phyloP scores from a whole-genome alignment of 139 green algal species.

The Chlorella sp. region DNA sequence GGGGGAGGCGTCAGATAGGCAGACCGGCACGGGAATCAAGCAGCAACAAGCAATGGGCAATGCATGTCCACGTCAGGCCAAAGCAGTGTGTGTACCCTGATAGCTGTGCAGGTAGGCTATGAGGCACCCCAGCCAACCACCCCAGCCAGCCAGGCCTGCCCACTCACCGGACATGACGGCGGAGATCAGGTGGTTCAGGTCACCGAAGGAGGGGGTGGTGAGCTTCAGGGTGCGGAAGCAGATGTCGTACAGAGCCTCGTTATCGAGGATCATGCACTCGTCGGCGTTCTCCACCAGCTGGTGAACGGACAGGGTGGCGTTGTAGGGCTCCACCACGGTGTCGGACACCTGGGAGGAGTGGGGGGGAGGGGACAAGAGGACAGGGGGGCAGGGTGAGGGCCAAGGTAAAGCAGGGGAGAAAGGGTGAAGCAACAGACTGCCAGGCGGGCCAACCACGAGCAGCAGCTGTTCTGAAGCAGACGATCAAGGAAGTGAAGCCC shows the following conservation, averaged over 20 bases:
- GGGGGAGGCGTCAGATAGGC: not conserved
- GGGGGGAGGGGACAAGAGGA: not conserved
- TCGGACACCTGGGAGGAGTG: constrained; percentile 84
- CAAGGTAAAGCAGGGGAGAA: not conserved
- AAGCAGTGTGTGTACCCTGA: not conserved
- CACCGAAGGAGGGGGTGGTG: constrained; percentile 97
- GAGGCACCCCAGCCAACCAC: not conserved
- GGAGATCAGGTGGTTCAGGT: constrained; percentile 99
- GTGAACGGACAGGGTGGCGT: constrained; percentile 99
- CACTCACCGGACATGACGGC: constrained; percentile 93
- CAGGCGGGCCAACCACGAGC: not conserved
- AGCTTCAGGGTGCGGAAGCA: constrained; percentile 99
- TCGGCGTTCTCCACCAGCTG: constrained; percentile 99
- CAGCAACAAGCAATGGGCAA: not conserved
- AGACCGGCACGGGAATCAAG: not conserved
- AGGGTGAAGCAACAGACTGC: not conserved
- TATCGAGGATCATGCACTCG: constrained; percentile 99
- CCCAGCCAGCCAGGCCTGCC: not conserved
- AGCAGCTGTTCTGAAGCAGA: not conserved
- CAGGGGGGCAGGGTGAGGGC: not conserved
- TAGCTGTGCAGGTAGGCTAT: too few relatives aligned
- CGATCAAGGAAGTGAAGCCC: not conserved
- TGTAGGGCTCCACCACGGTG: constrained; percentile 99
- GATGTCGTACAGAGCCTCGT: constrained; percentile 99
- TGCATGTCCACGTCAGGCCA: not conserved